Percentiles rank a stretch among this genome's conserved stretches.
phyloP scores from a whole-genome alignment of 768 basidiomycete genomes.

The Lentinula boryana region DNA sequence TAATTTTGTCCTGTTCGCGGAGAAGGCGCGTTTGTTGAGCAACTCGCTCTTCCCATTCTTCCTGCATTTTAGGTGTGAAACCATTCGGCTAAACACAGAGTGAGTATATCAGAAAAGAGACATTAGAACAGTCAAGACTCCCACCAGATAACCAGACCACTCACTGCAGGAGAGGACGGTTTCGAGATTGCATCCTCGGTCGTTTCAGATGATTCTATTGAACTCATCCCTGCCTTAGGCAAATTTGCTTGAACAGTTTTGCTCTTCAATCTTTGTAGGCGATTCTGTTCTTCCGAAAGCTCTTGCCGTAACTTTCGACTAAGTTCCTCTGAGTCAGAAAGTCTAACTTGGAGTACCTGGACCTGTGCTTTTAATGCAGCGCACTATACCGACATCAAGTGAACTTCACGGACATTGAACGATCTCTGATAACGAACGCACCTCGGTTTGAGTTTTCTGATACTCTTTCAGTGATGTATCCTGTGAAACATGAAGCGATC shows the following conservation, averaged over 20 bases:
- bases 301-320: constrained; percentile 43
- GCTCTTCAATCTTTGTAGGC: constrained; percentile 56
- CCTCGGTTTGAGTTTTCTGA: constrained; percentile 57
- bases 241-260: constrained; percentile 44
- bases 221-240: constrained; percentile 23
- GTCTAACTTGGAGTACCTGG: constrained; percentile 37
- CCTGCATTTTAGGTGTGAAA: constrained; percentile 26
- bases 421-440: constrained; percentile 22
- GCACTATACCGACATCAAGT: constrained; percentile 34
- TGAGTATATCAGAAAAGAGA: constrained; percentile 34
- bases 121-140: constrained; percentile 45
- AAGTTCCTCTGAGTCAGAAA: constrained; percentile 45
- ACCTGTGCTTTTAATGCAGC: constrained; percentile 54
- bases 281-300: constrained; percentile 52
- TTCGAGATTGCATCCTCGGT: constrained; percentile 43
- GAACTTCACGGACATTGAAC: constrained; percentile 2
- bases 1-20: constrained; percentile 30
- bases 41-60: constrained; percentile 35
- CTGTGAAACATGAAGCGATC: constrained; percentile 25
- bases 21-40: constrained; percentile 21
- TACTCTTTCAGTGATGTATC: constrained; percentile 34
- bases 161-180: constrained; percentile 67
- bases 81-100: constrained; percentile 30
- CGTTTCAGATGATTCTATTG: constrained; percentile 26
- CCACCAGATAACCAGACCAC: constrained; percentile 66